Conservation (phyloP, 2,329 filamentous ascomycete genomes). For the Claviceps purpurea region DNA sequence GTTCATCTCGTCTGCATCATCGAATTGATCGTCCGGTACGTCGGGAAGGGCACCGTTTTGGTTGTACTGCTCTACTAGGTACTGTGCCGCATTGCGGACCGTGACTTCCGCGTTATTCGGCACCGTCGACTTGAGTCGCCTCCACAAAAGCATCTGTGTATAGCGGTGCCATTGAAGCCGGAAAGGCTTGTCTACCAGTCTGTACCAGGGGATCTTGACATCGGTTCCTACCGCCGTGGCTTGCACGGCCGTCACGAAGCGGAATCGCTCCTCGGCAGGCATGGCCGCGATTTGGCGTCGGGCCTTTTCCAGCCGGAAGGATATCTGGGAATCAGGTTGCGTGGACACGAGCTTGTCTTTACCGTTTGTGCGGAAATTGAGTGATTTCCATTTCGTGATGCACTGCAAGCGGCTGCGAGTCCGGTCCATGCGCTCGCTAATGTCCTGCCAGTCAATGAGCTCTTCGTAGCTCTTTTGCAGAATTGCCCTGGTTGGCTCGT, state of each 20-base stretch:
- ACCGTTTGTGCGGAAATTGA: conserved; percentile 22
- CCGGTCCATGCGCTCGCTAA: conserved; percentile 48
- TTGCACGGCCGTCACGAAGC: conserved; percentile 29
- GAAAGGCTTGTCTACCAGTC: conserved; percentile 27
- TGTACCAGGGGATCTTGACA: conserved; percentile 35
- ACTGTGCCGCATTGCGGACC: conserved; percentile 22
- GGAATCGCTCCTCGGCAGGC: conserved; percentile 29
- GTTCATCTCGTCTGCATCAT: conserved; percentile 20
- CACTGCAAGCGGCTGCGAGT: conserved; percentile 56
- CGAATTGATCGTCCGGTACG: conserved; percentile 16
- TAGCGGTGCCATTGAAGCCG: conserved; percentile 24
- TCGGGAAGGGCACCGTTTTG: conserved; percentile 21
- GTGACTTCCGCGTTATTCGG: conserved; percentile 18
- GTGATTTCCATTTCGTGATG: conserved; percentile 49
- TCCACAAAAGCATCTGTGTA: conserved; percentile 26
- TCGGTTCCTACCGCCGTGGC: conserved; percentile 27
- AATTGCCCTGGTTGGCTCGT: conserved; percentile 18
- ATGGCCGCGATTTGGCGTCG: conserved; percentile 29
- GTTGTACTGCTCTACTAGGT: conserved; percentile 21
- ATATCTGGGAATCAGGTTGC: conserved; percentile 19
- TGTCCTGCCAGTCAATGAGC: conserved; percentile 50
- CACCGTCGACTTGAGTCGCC: conserved; percentile 22
- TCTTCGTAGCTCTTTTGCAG: conserved; percentile 32
- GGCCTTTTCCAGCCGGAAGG: conserved; percentile 30
- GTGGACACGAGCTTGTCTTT: conserved; percentile 20